Evolutionary conservation across 1,284 basidiomycete species (phyloP).

Genomic region (Naganishia cerealis): DNA sequence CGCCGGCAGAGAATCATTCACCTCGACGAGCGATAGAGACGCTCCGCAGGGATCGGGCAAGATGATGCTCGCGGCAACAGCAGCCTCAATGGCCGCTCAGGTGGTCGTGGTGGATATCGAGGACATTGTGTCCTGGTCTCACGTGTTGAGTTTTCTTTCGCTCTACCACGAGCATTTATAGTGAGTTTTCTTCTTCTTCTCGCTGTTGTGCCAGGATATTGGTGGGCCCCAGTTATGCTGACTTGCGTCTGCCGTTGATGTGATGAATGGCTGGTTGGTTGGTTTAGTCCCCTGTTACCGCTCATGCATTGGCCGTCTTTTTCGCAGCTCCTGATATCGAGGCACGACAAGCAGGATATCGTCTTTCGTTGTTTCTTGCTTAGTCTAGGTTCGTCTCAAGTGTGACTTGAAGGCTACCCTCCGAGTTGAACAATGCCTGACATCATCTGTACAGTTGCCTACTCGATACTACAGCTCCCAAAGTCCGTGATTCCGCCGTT

Average conservation of each 20-base stretch:
- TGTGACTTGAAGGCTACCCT: background rate
- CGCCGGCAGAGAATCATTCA: conserved; percentile 11
- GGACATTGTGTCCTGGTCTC: conserved; percentile 38
- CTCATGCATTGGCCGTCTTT: conserved; percentile 44
- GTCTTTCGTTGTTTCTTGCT: conserved; percentile 39
- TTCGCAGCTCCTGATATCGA: conserved; percentile 40
- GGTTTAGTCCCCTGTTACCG: conserved; percentile 39
- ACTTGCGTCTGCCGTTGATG: background rate
- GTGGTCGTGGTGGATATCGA: conserved; percentile 32
- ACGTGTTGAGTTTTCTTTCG: conserved; percentile 38
- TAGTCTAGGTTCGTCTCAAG: conserved; percentile 35
- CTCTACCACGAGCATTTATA: conserved; percentile 42
- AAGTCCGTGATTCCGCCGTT: conserved; percentile 36
- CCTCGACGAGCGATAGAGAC: conserved; percentile 7
- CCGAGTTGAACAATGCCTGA: background rate
- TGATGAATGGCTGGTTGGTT: background rate
- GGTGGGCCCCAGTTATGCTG: background rate
- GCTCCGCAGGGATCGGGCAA: no score
- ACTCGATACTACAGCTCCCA: conserved; percentile 42
- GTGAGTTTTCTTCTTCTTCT: conserved; percentile 29
- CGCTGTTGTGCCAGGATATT: background rate
- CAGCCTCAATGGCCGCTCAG: background rate
- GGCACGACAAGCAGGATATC: conserved; percentile 38
- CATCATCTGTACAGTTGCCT: conserved; percentile 36
- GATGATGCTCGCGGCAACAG: no score